Conservation (phyloP, 108 stramenopile genomes). For the Cyclotella cryptica region DNA sequence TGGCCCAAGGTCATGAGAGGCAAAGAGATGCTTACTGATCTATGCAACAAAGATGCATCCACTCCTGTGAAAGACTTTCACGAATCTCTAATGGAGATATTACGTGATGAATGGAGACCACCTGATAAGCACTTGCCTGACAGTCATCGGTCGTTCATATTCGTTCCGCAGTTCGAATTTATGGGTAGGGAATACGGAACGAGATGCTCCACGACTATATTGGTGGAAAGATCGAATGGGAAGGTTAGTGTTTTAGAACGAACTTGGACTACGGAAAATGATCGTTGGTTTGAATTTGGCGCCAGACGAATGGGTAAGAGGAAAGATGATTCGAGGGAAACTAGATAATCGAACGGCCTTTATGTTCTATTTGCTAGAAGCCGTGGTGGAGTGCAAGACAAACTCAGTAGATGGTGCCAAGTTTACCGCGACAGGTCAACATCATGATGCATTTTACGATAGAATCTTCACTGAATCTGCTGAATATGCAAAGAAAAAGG, state of each 20-base stretch:
- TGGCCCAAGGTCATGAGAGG: constrained; percentile 33
- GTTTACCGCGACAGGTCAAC: too few species aligned
- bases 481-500: too few species aligned
- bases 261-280: constrained; percentile 10
- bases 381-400: too few species aligned
- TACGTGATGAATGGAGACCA: constrained; percentile 9
- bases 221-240: constrained; percentile 15
- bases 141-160: constrained; percentile 18
- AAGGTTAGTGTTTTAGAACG: constrained; percentile 30
- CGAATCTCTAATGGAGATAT: constrained; percentile 23
- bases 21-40: constrained; percentile 8
- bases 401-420: too few species aligned
- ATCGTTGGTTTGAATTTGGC: constrained; percentile 25
- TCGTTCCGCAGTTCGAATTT: constrained; percentile 1
- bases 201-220: constrained; percentile 18
- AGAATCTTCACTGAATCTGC: too few species aligned
- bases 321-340: too few species aligned
- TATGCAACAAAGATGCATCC: constrained; percentile 2
- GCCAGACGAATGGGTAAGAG: not conserved
- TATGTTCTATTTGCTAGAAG: too few species aligned
- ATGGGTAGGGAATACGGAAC: constrained; percentile 18
- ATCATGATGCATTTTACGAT: too few species aligned
- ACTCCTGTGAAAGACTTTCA: constrained; percentile 8
- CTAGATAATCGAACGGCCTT: too few species aligned
- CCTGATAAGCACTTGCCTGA: constrained; percentile 8